These are phyloP conservation scores for Hevea brasiliensis DNA, from an alignment of 345 rosid species.

Conservation along the genomic window DNA sequence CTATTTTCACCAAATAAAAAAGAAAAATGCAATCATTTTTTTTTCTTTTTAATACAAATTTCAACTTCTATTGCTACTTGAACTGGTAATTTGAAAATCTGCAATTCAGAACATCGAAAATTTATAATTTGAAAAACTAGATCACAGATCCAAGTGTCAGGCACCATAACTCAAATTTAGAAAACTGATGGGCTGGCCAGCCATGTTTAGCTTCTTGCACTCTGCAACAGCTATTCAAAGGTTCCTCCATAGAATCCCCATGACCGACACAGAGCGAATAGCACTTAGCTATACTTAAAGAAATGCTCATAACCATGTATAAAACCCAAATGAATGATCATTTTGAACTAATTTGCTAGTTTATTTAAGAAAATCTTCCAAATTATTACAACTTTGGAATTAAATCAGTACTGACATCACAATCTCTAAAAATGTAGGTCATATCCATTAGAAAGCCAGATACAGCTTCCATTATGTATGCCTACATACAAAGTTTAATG, in stretches of 20 bases:
- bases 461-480: slow-evolving; percentile 1
- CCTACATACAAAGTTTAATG: neutral
- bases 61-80: neutral
- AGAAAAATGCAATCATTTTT: neutral
- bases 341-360: neutral
- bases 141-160: neutral
- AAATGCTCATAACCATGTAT: neutral
- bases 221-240: neutral
- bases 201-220: neutral
- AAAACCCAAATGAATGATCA: neutral
- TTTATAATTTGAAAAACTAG: neutral
- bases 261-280: neutral
- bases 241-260: neutral
- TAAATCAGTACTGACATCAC: neutral
- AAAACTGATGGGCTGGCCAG: neutral
- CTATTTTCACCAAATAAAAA: neutral
- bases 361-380: neutral
- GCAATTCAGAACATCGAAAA: neutral
- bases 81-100: neutral
- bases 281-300: neutral
- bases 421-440: neutral
- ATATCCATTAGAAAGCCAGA: slow-evolving; percentile 1
- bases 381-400: neutral
- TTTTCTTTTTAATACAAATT: too few species aligned
- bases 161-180: neutral